Evolutionary conservation across 208 protist genomes (phyloP), one percentile per base, ranked within the genome.

Genomic region (Wallacemonas sp.): DNA sequence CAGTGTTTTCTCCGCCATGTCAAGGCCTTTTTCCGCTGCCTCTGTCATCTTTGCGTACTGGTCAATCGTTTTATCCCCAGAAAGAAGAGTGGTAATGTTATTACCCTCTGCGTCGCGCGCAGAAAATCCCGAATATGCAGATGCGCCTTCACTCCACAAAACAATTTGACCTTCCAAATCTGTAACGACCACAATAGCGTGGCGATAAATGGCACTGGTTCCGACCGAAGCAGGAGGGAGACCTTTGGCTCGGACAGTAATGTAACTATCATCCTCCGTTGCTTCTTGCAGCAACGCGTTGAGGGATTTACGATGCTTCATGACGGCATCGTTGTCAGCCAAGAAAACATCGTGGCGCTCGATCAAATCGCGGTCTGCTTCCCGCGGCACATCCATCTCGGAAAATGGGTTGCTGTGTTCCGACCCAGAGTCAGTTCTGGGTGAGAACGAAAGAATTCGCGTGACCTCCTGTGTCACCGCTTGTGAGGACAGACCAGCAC

Each of bases 81-180:
- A 86, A 17, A 90, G 75, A 30, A 90, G 63, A n/a, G 68, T 72
- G 55, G 59, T 77, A 47, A 90, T 80, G 56, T 90, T 78, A 54
- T 78, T 77, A 21, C 79, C 83, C 51, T 85, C 79, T 0, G 74
- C 78, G 45, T 90, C 79, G 45, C 72, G 71, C 3, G 75, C 67
- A 38, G 62, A 82, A 56, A 86, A 90, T 2, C 77, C 80, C 28
- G 77, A 74, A 31, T 68, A 72, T 21, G 66, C 42, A 12, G 62
- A 68, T 12, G 75, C 80, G n/a, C 77, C 84, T 61, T 86, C 84
- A 49, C 74, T 79, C 77, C 73, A 86, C 54, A 85, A 62, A 15
- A 82, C 61, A 27, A 86, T 72, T 33, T 86, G 60, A 5, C 80
- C 80, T 28, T 84, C 80, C 21, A 63, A 62, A 53, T 83, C 68